Percentiles rank a stretch among this genome's conserved stretches.
Conservation (phyloP, 192 early-diverging fungal species). For the Coemansia aciculifera region DNA sequence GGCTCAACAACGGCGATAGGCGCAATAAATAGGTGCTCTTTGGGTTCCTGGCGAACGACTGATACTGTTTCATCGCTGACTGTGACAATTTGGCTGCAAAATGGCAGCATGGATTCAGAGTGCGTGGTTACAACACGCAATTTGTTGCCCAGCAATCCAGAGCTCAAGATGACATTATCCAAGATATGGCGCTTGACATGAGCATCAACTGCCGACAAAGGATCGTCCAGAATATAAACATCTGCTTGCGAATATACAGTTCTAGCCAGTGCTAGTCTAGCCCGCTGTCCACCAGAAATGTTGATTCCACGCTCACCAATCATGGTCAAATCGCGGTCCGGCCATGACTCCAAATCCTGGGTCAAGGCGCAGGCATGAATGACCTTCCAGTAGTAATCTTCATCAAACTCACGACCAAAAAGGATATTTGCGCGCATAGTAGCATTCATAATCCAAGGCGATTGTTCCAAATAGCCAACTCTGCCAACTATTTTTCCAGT, state of each 20-base stretch:
- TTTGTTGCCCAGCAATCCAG: no score
- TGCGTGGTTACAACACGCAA: conserved; percentile 5
- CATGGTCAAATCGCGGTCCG: background rate
- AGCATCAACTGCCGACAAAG: no score
- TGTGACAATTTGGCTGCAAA: background rate
- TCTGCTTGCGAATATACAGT: no score
- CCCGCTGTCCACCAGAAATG: no score
- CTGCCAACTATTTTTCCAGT: conserved; percentile 60
- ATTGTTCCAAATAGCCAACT: conserved; percentile 75
- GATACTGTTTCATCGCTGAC: background rate
- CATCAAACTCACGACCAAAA: no score
- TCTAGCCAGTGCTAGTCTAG: no score
- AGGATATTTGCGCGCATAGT: no score
- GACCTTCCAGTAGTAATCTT: background rate
- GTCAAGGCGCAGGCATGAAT: background rate
- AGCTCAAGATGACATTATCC: no score
- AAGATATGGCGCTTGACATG: no score
- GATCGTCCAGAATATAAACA: no score
- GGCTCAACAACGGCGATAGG: background rate
- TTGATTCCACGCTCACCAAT: background rate
- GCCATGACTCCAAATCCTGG: conserved; percentile 2
- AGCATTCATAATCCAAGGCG: conserved; percentile 31
- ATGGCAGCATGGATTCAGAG: background rate
- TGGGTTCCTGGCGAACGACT: background rate
- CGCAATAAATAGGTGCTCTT: background rate